Conservation (phyloP, 202 grass and related monocot species). For the Zoysia matrella region DNA sequence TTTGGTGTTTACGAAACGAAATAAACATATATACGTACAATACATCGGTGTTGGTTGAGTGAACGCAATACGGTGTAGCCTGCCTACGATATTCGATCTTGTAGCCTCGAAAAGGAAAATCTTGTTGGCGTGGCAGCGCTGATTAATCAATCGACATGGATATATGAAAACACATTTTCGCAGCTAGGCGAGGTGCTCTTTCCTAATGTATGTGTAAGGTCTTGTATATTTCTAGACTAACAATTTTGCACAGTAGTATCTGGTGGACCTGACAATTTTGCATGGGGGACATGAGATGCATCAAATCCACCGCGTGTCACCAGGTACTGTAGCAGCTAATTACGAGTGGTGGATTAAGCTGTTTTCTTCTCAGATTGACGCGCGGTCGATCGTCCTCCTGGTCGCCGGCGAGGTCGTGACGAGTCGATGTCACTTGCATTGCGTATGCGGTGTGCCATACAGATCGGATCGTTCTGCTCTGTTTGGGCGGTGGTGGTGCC, state of each 20-base stretch:
- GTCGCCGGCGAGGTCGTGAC: no score
- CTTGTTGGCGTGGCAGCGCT: no score
- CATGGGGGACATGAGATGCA: neutral
- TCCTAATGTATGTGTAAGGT: no score
- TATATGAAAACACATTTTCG: neutral
- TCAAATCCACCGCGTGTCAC: neutral
- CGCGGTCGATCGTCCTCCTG: no score
- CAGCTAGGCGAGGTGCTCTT: no score
- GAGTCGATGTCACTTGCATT: no score
- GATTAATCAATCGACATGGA: neutral
- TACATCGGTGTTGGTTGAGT: neutral
- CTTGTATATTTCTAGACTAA: neutral
- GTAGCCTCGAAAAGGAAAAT: neutral
- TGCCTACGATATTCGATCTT: neutral
- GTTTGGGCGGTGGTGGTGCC: no score
- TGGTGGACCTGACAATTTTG: constrained; percentile 8
- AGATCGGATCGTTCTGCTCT: no score
- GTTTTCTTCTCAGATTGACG: no score
- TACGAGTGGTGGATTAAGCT: no score
- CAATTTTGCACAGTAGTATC: neutral
- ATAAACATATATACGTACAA: neutral
- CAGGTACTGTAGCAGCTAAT: neutral
- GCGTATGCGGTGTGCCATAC: no score
- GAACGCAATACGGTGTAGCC: neutral
- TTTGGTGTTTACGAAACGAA: neutral